Evolutionary conservation across 225 moss, liverwort and hornwort genomes (phyloP).

Genomic region (Pseudoscleropodium purum): DNA sequence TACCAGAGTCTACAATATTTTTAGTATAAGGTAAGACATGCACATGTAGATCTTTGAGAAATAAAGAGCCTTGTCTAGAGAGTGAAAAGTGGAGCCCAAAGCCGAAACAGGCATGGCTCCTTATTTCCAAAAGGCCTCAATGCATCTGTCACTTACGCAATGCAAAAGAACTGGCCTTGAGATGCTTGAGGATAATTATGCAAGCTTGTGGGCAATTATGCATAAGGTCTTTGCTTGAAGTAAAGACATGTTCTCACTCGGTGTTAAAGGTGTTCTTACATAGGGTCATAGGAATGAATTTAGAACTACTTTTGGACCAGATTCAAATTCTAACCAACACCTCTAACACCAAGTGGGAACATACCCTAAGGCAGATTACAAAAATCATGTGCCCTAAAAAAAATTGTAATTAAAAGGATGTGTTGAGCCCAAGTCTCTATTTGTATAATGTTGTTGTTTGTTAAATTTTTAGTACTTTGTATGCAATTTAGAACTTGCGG

Average conservation of each 20-base stretch:
- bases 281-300: too few relatives aligned
- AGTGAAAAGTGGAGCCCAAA: not conserved
- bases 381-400: not conserved
- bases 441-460: not conserved
- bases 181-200: rapidly evolving
- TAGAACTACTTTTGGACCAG: too few relatives aligned
- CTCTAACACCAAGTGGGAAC: too few relatives aligned
- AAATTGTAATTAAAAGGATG: not conserved
- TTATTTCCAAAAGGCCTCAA: not conserved
- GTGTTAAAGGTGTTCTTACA: too few relatives aligned
- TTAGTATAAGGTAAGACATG: not conserved
- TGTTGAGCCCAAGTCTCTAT: not conserved
- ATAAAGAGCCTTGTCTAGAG: not conserved
- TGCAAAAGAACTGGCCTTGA: rapidly evolving
- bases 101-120: rapidly evolving
- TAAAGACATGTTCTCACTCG: too few relatives aligned
- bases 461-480: too few relatives aligned
- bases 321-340: too few relatives aligned
- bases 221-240: not conserved
- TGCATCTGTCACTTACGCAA: not conserved
- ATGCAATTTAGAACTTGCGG: too few relatives aligned
- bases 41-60: not conserved
- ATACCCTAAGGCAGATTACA: not conserved
- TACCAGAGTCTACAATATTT: rapidly evolving
- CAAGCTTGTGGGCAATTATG: not conserved